These are phyloP conservation scores for Diaporthe ampelina DNA, from an alignment of 2,329 filamentous ascomycete genomes.

Conservation along the genomic window DNA sequence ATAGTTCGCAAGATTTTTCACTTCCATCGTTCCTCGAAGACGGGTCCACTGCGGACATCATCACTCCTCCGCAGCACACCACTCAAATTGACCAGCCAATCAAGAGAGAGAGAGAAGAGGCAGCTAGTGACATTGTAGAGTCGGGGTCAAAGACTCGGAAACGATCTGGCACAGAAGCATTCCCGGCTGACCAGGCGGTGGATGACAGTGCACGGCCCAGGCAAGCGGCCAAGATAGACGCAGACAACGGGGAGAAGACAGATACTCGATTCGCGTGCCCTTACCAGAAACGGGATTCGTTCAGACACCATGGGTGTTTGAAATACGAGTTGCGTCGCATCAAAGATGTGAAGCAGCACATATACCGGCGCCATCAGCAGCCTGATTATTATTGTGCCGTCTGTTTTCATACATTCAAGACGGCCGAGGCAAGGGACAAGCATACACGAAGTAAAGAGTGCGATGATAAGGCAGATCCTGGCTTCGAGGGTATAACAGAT, in stretches of 20 bases:
- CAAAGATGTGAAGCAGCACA: constrained; percentile 30
- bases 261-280: constrained; percentile 1
- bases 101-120: not conserved
- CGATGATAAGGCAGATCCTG: not conserved
- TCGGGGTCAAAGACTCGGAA: not conserved
- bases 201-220: not conserved
- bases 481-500: constrained; percentile 13
- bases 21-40: too few relatives aligned
- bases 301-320: constrained; percentile 2
- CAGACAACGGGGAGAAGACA: not conserved
- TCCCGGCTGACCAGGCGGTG: not conserved
- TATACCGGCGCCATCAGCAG: constrained; percentile 10
- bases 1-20: too few relatives aligned
- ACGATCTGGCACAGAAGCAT: not conserved
- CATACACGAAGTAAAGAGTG: not conserved
- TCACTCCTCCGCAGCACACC: too few relatives aligned
- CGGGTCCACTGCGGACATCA: too few relatives aligned
- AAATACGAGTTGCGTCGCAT: constrained; percentile 20
- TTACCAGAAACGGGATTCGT: not conserved
- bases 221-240: not conserved
- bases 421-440: not conserved
- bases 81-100: too few relatives aligned
- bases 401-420: not conserved
- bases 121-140: too few relatives aligned
- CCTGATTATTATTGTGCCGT: constrained; percentile 28